Evolutionary conservation across 139 green algal genomes (phyloP).

Genomic region (Yamagishiella unicocca): DNA sequence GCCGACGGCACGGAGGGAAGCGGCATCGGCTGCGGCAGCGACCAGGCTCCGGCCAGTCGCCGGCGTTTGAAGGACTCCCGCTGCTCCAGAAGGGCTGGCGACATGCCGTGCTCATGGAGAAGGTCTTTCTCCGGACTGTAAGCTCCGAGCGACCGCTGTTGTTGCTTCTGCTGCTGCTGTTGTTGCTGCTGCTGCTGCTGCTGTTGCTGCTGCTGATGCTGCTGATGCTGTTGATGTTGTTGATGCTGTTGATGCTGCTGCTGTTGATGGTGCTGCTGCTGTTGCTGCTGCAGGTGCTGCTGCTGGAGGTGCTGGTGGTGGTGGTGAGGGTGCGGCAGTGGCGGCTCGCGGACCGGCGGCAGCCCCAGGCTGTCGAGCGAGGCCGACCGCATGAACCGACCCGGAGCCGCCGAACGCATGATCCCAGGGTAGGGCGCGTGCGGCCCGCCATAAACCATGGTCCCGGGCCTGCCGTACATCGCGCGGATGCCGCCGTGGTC

Average conservation of each 20-base stretch:
- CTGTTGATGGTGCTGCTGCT: not conserved
- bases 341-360: not conserved
- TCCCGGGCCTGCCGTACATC: not conserved
- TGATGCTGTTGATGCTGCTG: not conserved
- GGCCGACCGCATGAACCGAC: not conserved
- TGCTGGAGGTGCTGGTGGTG: not conserved
- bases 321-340: not conserved
- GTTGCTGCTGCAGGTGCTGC: slow-evolving; percentile 5
- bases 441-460: not conserved
- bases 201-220: not conserved
- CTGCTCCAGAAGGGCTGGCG: not conserved
- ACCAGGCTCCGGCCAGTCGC: not conserved
- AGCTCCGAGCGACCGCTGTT: too few relatives aligned
- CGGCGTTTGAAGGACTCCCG: not conserved
- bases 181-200: not conserved
- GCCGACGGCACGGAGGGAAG: not conserved
- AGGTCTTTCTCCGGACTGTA: too few relatives aligned
- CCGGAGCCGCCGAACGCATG: not conserved
- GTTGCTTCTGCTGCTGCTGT: too few relatives aligned
- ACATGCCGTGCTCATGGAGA: too few relatives aligned
- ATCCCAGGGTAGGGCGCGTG: not conserved
- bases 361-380: not conserved
- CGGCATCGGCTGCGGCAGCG: not conserved
- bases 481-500: not conserved
- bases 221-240: not conserved